A percentile compares a stretch with the other conserved stretches of the same genome.
Conservation (phyloP, 2,329 filamentous ascomycete genomes). For the Pestalotiopsis sp. region DNA sequence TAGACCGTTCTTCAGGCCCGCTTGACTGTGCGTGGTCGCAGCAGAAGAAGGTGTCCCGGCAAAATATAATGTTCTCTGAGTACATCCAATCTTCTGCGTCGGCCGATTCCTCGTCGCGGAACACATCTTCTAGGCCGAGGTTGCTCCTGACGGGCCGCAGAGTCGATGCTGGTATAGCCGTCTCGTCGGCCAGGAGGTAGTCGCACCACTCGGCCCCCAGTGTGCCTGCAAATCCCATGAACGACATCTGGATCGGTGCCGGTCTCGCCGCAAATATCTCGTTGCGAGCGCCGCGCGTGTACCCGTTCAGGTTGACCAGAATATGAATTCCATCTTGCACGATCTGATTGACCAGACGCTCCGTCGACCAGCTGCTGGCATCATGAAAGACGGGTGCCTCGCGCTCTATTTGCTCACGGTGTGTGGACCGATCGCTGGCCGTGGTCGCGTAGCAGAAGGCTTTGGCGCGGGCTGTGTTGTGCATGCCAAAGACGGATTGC, state of each 20-base stretch:
- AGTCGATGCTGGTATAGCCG: conserved; percentile 80
- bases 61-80: conserved; percentile 95
- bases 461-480: conserved; percentile 72
- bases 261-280: conserved; percentile 95
- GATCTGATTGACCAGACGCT: conserved; percentile 84
- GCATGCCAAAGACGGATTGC: conserved; percentile 97
- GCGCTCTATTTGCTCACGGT: conserved; percentile 89
- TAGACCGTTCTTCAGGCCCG: conserved; percentile 65
- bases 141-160: conserved; percentile 80
- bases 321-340: conserved; percentile 89
- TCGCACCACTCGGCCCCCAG: conserved; percentile 98
- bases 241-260: conserved; percentile 97
- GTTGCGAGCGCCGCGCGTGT: conserved; percentile 94
- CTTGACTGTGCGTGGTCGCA: conserved; percentile 95
- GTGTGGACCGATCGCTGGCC: conserved; percentile 82
- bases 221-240: conserved; percentile 98
- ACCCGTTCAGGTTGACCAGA: conserved; percentile 95
- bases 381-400: conserved; percentile 92
- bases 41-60: conserved; percentile 94
- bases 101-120: conserved; percentile 66
- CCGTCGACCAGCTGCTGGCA: conserved; percentile 82
- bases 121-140: conserved; percentile 71
- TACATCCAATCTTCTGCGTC: conserved; percentile 87
- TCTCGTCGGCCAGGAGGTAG: conserved; percentile 89
- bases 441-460: conserved; percentile 98